Base-by-base conservation (phyloP, 2,329 filamentous ascomycete species). In the Ceratocystiopsis brevicomis region DNA sequence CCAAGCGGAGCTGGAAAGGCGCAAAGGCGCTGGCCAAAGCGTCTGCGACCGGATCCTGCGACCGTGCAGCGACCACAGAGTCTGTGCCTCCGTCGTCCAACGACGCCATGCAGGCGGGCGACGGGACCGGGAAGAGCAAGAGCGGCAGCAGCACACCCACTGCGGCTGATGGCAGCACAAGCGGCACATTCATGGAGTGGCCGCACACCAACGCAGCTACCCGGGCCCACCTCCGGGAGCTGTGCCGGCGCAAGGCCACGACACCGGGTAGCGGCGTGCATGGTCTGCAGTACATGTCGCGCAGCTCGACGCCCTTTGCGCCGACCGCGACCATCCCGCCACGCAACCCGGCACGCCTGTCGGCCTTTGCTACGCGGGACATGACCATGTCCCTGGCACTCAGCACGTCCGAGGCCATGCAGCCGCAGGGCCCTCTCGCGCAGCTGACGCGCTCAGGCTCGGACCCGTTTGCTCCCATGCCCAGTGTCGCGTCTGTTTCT, bases 1-100 rank as follows among this genome's bases (percentile, higher is more conserved):
- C 76, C 17, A 77, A 71, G 58, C 64, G 71, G 53, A 78, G 70
- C 52, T 81, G 76, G 76, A 78, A 73, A 54, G 75, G 74, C 1
- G 66, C 71, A 3, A 74, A 67, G 48, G 52, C 60, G 8, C 56
- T 61, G 43, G 49, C 45, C 41, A 56, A 46, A 46, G 49, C 48
- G 37, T 16, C 39, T 12, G 18, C 25, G 5, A 19, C 25, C 9
- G 19, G 14, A 10, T 37, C 12, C 13, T 14, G 15, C 16, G 17
- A n/a, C 37, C 9, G 11, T 34, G 10, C 37, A 32, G 17, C 19
- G 2, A 16, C 33, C 4, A 33, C 34, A 10, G 15, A 37, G 38
- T 9, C 42, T 2, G 38, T 37, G 11, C 34, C 36, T 32, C 25
- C 25, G 25, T 30, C 25, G 25, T 30, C 25, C 4, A 10, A 30